phyloP scores from a whole-genome alignment of 2,329 filamentous ascomycete species.

The Canariomyces notabilis region DNA sequence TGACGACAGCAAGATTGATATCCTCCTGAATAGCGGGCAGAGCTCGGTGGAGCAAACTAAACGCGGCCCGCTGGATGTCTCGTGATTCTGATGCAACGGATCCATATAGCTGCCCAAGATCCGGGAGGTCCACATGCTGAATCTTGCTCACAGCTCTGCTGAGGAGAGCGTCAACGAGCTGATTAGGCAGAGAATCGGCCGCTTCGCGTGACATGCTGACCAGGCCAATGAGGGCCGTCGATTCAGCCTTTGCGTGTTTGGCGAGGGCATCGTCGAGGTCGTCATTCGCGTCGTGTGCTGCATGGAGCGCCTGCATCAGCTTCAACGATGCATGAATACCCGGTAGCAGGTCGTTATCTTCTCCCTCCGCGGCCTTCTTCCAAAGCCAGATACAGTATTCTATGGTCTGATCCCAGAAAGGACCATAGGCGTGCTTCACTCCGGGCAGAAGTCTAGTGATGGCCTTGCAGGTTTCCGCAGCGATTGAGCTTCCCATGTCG shows the following conservation, averaged over 20 bases:
- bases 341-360: slow-evolving; percentile 48
- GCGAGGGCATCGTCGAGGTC: slow-evolving; percentile 73
- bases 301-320: slow-evolving; percentile 59
- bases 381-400: slow-evolving; percentile 56
- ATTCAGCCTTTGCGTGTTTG: slow-evolving; percentile 52
- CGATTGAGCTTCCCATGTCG: slow-evolving; percentile 39
- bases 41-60: slow-evolving; percentile 72
- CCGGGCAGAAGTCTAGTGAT: slow-evolving; percentile 62
- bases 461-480: slow-evolving; percentile 50
- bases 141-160: slow-evolving; percentile 63
- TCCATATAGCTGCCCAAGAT: slow-evolving; percentile 65
- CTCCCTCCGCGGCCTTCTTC: slow-evolving; percentile 41
- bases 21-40: slow-evolving; percentile 76
- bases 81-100: slow-evolving; percentile 71
- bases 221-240: slow-evolving; percentile 55
- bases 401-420: slow-evolving; percentile 71
- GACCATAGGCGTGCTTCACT: slow-evolving; percentile 78
- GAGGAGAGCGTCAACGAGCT: slow-evolving; percentile 71
- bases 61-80: slow-evolving; percentile 74
- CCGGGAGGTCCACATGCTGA: slow-evolving; percentile 55
- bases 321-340: slow-evolving; percentile 68
- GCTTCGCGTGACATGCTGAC: slow-evolving; percentile 49
- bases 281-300: slow-evolving; percentile 71
- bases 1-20: slow-evolving; percentile 68
- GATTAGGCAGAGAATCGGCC: slow-evolving; percentile 56